Evolutionary conservation across 108 stramenopile genomes (phyloP), one percentile per base, ranked within the genome.

Genomic region (Fistulifera pelliculosa): DNA sequence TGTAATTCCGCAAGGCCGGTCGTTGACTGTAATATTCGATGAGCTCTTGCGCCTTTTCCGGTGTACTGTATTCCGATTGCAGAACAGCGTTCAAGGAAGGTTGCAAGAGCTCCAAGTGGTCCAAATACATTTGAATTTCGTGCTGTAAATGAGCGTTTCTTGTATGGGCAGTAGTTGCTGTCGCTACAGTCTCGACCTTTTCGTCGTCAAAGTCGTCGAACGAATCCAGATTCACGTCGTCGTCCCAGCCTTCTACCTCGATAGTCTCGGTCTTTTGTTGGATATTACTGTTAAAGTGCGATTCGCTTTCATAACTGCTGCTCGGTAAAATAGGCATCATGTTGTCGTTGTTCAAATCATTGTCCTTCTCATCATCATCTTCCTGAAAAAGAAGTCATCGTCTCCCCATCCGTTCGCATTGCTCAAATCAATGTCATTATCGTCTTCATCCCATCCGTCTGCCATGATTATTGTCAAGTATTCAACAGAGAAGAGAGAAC

Each of bases 51-150:
- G 81, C 81, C 31, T 83, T 79, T 45, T 77, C 72, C 12, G 70
- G 69, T 11, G 76, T 81, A 71, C 83, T 89, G 73, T 83, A 80
- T 49, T 89, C 81, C 39, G 71, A 58, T 59, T 83, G 79, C 26
- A 85, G 71, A 1, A 76, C 58, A 27, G 73, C 77, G 41, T 81
- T 78, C 40, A 85, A 60, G 0, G 83, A 70, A 16, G 69, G 13
- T 24, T 79, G 47, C 21, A 84, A 59, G 1, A 49, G 39, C 28
- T 53, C 27, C 47, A 69, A 39, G 21, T 17, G 23, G 15, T 52
- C 35, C 53, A 50, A 19, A 31, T 54, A 54, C 17, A 16, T 7
- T 25, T 1, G 14, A 5, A 44, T 31, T 15, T 62, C 56, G 42
- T 57, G 41, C 3, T 43, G 25, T 39, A 39, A 16, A 27, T 23